These are phyloP conservation scores for Chlorella variabilis DNA, from an alignment of 163 green algal genomes.

Conservation along the genomic window DNA sequence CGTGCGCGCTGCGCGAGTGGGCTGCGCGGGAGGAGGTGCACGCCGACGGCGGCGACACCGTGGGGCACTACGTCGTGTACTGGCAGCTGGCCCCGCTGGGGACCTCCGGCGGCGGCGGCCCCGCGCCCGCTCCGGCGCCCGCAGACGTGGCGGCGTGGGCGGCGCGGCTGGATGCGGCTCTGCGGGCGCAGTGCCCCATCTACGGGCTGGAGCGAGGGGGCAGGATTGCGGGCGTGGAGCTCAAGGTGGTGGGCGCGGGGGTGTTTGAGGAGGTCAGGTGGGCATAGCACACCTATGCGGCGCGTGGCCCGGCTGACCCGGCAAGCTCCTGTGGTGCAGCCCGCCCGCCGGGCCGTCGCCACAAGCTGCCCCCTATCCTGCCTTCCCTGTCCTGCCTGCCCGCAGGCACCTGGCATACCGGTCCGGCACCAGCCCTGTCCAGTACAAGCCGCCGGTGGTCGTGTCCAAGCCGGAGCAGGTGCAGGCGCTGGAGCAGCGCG, in stretches of 20 bases:
- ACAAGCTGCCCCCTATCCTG: not conserved
- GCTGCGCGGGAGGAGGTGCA: slow-evolving; percentile 4
- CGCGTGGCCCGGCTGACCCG: not conserved
- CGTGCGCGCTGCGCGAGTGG: not conserved
- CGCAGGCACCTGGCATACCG: slow-evolving; percentile 6
- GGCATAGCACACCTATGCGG: not conserved
- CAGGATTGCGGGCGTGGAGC: not conserved
- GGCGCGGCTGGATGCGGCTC: not conserved
- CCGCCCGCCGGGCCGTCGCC: not conserved
- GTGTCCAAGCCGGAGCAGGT: not conserved
- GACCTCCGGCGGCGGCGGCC: no score
- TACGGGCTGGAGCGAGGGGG: not conserved
- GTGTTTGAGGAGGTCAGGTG: slow-evolving; percentile 7
- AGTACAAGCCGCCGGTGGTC: slow-evolving; percentile 19
- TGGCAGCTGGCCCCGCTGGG: not conserved
- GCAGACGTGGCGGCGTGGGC: not conserved
- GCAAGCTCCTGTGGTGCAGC: not conserved
- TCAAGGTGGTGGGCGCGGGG: not conserved
- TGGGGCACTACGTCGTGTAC: not conserved
- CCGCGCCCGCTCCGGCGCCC: not conserved
- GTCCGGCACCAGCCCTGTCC: not conserved
- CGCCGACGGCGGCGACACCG: not conserved
- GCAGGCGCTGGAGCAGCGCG: not conserved
- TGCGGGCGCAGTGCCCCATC: not conserved
- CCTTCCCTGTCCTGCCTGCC: not conserved